phyloP scores from a whole-genome alignment of 768 basidiomycete species.

The Trametes cingulata region DNA sequence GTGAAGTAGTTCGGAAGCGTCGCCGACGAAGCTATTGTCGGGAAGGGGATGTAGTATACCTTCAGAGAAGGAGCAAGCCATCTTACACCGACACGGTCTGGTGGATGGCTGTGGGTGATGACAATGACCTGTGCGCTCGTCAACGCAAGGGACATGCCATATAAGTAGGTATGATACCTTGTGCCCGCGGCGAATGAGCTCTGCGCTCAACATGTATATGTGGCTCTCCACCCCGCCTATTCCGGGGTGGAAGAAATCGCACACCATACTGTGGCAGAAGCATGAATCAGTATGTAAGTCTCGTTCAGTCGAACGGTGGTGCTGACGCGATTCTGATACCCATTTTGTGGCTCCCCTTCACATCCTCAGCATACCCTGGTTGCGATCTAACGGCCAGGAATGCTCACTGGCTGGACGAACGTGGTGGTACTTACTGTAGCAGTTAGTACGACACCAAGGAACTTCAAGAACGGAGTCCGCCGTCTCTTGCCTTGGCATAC shows the following conservation, averaged over 20 bases:
- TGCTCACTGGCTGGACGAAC: too few relatives aligned
- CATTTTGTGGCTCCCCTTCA: neutral
- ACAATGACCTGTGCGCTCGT: slow-evolving; percentile 70
- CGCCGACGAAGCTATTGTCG: slow-evolving; percentile 86
- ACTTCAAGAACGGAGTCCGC: too few relatives aligned
- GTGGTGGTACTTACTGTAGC: too few relatives aligned
- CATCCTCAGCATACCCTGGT: neutral
- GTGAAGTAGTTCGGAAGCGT: slow-evolving; percentile 94
- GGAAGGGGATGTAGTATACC: slow-evolving; percentile 91
- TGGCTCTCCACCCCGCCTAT: slow-evolving; percentile 97
- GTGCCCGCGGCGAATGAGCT: slow-evolving; percentile 81
- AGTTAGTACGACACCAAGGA: too few relatives aligned
- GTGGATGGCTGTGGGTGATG: slow-evolving; percentile 89
- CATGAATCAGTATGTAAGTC: neutral
- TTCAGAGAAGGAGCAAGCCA: slow-evolving; percentile 88
- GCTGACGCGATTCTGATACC: slow-evolving; percentile 19
- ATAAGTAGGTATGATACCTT: slow-evolving; percentile 49
- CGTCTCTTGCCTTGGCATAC: too few relatives aligned
- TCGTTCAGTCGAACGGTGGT: neutral
- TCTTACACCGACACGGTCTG: slow-evolving; percentile 84
- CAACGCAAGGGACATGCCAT: neutral
- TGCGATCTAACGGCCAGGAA: too few relatives aligned
- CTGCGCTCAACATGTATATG: slow-evolving; percentile 88
- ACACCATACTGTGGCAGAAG: slow-evolving; percentile 70
- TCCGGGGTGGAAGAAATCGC: slow-evolving; percentile 93